Conservation (phyloP, 1,284 basidiomycete species). For the Ganoderma lucidum region DNA sequence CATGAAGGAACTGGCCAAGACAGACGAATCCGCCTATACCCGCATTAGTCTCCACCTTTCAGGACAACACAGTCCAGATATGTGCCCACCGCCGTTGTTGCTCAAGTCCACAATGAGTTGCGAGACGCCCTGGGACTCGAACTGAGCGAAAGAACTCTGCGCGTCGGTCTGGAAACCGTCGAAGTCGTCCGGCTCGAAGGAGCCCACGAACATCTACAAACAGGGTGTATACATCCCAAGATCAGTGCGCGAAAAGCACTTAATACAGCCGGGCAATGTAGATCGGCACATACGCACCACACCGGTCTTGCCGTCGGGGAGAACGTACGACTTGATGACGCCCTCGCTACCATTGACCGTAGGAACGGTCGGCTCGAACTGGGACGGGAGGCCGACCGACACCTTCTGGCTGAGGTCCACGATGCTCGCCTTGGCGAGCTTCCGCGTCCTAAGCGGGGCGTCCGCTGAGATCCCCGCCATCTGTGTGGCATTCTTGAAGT, state of each 20-base stretch:
- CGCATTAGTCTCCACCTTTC: not conserved
- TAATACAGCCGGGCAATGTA: not conserved
- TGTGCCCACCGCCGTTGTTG: constrained; percentile 61
- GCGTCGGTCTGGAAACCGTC: constrained; percentile 62
- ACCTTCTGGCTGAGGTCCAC: constrained; percentile 47
- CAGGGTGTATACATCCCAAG: not conserved
- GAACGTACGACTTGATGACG: constrained; percentile 66
- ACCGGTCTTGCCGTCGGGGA: constrained; percentile 67
- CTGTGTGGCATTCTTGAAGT: constrained; percentile 44
- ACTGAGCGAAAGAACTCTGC: constrained; percentile 52
- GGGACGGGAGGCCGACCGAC: constrained; percentile 56
- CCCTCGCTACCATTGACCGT: constrained; percentile 55
- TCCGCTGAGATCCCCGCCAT: constrained; percentile 12
- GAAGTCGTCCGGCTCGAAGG: constrained; percentile 57
- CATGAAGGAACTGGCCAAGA: constrained; percentile 66
- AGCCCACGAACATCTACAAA: constrained; percentile 67
- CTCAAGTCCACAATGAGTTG: constrained; percentile 67
- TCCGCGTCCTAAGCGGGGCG: constrained; percentile 28
- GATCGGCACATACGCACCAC: constrained; percentile 47
- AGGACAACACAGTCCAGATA: not conserved
- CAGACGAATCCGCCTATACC: constrained; percentile 64
- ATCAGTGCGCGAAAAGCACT: not conserved
- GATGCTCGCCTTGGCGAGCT: constrained; percentile 50
- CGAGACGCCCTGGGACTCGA: constrained; percentile 57
- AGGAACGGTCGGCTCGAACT: constrained; percentile 57